These are phyloP conservation scores for Calycina herbarum DNA, from an alignment of 2,329 filamentous ascomycete species.

Conservation along the genomic window DNA sequence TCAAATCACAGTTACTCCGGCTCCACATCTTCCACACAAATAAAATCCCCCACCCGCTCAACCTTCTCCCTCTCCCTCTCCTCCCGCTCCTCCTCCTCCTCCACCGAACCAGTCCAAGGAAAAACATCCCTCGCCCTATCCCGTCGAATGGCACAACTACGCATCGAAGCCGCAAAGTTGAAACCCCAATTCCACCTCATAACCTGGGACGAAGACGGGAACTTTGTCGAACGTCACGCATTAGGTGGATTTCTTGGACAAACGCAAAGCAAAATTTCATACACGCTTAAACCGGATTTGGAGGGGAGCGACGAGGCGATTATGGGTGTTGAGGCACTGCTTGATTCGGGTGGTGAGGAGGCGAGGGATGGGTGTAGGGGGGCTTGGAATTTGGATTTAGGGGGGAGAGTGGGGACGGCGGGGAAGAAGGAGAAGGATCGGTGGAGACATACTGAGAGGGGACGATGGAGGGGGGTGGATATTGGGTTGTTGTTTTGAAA, in stretches of 20 bases:
- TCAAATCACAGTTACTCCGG: conserved; percentile 15
- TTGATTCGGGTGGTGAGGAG: conserved; percentile 50
- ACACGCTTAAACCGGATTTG: conserved; percentile 56
- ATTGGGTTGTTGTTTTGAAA: conserved; percentile 32
- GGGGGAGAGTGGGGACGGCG: conserved; percentile 15
- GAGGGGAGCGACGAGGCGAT: conserved; percentile 55
- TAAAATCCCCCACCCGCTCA: conserved; percentile 25
- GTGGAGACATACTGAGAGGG: conserved; percentile 36
- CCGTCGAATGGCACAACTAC: conserved; percentile 63
- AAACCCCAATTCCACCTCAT: conserved; percentile 58
- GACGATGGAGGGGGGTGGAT: conserved; percentile 31
- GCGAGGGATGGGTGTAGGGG: conserved; percentile 31
- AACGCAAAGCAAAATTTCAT: conserved; percentile 58
- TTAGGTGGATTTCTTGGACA: conserved; percentile 64
- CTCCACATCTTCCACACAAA: conserved; percentile 19
- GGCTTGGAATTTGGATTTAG: conserved; percentile 26
- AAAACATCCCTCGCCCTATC: conserved; percentile 47
- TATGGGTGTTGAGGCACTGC: conserved; percentile 51
- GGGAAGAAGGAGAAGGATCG: conserved; percentile 32
- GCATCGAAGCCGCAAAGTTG: conserved; percentile 59
- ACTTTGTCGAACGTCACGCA: conserved; percentile 52
- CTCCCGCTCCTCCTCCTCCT: not conserved
- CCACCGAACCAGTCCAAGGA: conserved; percentile 26
- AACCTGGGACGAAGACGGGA: conserved; percentile 48
- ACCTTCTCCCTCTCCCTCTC: conserved; percentile 25